Evolutionary conservation across 148 eudicot species (phyloP).

Genomic region (Cornus florida): DNA sequence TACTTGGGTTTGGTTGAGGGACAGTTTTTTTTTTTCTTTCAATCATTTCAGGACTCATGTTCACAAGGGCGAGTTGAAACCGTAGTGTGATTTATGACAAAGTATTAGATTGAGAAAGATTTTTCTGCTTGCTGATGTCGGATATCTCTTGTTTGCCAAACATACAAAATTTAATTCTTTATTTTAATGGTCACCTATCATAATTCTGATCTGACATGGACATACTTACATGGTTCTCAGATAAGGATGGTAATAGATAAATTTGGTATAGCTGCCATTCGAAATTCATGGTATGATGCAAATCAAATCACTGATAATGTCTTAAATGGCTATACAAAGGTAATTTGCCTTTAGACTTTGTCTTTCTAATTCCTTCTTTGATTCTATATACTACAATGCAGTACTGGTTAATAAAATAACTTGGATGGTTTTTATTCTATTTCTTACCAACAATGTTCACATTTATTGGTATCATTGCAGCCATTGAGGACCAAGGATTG

Average conservation of each 20-base stretch:
- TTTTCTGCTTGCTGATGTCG: not conserved
- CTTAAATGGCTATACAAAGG: slow-evolving; percentile 84
- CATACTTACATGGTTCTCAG: slow-evolving; percentile 34
- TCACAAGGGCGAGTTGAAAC: not conserved
- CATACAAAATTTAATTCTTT: not conserved
- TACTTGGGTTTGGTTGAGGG: too few relatives aligned
- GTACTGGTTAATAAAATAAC: not conserved
- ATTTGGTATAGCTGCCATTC: slow-evolving; percentile 74
- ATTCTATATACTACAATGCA: not conserved
- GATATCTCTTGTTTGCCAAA: not conserved
- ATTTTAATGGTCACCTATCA: not conserved
- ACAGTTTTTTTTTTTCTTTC: too few relatives aligned
- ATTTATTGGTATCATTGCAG: slow-evolving; percentile 34
- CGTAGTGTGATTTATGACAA: not conserved
- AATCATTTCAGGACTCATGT: not conserved
- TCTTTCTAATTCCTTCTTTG: not conserved
- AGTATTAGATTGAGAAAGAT: not conserved
- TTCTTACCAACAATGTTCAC: not conserved
- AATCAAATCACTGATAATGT: slow-evolving; percentile 65
- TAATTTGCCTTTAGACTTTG: slow-evolving; percentile 16
- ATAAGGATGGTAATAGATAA: slow-evolving; percentile 76
- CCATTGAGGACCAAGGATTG: slow-evolving; percentile 78
- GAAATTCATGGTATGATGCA: slow-evolving; percentile 78
- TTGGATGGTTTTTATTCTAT: not conserved
- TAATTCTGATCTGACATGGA: not conserved